phyloP scores from a whole-genome alignment of 2,329 filamentous ascomycete species.

The Graphilbum sp. region DNA sequence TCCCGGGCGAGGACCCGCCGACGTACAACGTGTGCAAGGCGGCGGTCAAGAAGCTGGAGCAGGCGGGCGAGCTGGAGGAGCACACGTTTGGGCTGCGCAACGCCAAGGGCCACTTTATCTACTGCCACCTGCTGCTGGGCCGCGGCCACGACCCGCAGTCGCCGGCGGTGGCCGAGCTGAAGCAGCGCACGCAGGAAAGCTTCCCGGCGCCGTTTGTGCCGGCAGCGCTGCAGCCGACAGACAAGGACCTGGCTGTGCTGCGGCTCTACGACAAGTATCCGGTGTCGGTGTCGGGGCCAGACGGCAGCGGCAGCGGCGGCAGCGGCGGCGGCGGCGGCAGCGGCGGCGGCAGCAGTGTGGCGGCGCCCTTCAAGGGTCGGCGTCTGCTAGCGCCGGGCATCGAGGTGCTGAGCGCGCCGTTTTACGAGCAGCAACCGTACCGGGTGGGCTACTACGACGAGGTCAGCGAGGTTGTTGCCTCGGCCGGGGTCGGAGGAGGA shows the following conservation, averaged over 20 bases:
- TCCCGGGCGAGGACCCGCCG: conserved; percentile 22
- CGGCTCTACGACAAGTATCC: conserved; percentile 5
- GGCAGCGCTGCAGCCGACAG: conserved; percentile 18
- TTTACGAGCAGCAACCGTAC: conserved; percentile 20
- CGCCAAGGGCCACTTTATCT: conserved; percentile 23
- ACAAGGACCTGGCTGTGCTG: conserved; percentile 19
- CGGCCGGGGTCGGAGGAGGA: background rate
- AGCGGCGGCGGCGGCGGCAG: background rate
- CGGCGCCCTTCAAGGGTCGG: conserved; percentile 9
- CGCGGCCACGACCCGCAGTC: conserved; percentile 13
- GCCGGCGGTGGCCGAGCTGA: conserved; percentile 21
- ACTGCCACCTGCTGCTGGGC: conserved; percentile 27
- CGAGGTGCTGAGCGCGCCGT: conserved; percentile 32
- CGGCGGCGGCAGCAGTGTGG: conserved; percentile 7
- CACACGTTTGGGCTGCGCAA: conserved; percentile 28
- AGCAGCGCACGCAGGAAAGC: conserved; percentile 29
- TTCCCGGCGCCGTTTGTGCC: conserved; percentile 28
- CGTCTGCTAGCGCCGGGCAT: conserved; percentile 24
- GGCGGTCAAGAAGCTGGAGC: conserved; percentile 22
- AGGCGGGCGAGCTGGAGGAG: conserved; percentile 19
- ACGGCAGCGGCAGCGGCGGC: background rate
- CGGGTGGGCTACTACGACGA: background rate
- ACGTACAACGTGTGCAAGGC: conserved; percentile 21
- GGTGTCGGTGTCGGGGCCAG: background rate
- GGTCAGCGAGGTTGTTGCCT: background rate